Evolutionary conservation across 805 yeast genomes (phyloP), one percentile per base, ranked within the genome.

Genomic region (Wickerhamomyces hampshirensis): DNA sequence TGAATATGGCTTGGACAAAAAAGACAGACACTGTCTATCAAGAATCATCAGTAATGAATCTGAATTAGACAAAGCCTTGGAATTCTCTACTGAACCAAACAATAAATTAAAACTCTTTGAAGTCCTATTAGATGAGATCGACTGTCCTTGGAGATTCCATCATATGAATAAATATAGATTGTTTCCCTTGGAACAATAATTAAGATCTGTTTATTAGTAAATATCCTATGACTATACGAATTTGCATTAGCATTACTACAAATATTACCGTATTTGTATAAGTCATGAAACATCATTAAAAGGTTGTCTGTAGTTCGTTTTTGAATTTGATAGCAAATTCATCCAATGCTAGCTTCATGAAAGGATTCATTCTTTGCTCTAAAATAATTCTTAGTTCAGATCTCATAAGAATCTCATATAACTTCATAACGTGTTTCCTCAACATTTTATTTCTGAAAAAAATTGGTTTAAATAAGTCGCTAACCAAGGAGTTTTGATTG

Each of bases 61-160:
- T 43, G 75, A 39, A 50, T 56, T 26, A 44, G 46, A 38, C 19
- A 30, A 26, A 19, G 36, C 44, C 3, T 24, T 75, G 26, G 43
- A 53, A 6, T 58, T 63, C 33, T 48, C 67, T 24, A 46, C 47
- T 21, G 56, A 56, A 7, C 54, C 36, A 15, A 35, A 37, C 5
- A 44, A 41, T 16, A 60, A 53, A 19, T 60, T 78, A 23, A 69
- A 74, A 48, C 58, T 83, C 37, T 63, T 75, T 19, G 93, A 83
- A 56, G 73, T 83, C 16, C 65, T 67, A 28, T 59, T 83, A 55
- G 83, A 68, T 40, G 63, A 62, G 43, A 53, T 71, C 50, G 91
- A 83, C 55, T 75, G 74, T 48, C 88, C 89, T 14, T 68, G 78
- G 73, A 70, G 80, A 50, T 68, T 83, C 47, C 54, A 58, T 31